Percentiles rank a stretch among this genome's conserved stretches.
phyloP scores from a whole-genome alignment of 352 stramenopile genomes.

The Sclerospora graminicola region DNA sequence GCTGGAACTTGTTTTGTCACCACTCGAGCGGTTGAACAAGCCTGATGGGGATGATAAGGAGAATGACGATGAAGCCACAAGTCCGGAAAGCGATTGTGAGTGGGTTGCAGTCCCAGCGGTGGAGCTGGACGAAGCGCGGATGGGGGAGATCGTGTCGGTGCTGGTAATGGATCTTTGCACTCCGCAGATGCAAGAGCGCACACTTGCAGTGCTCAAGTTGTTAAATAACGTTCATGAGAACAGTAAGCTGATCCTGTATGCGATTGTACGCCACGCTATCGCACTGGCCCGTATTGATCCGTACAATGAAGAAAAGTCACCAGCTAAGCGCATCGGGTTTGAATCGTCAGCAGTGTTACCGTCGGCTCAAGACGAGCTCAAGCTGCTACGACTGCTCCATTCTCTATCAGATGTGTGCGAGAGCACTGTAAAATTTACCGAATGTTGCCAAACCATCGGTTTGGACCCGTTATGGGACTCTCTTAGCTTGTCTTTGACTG shows the following conservation, averaged over 20 bases:
- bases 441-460: slow-evolving; percentile 59
- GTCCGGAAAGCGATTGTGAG: slow-evolving; percentile 24
- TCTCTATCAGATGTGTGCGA: slow-evolving; percentile 86
- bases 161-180: slow-evolving; percentile 75
- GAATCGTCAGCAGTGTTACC: slow-evolving; percentile 72
- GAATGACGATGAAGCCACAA: slow-evolving; percentile 26
- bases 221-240: slow-evolving; percentile 59
- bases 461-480: slow-evolving; percentile 71
- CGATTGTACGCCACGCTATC: slow-evolving; percentile 56
- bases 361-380: slow-evolving; percentile 86
- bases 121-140: slow-evolving; percentile 37
- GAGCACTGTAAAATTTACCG: slow-evolving; percentile 54
- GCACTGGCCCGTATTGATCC: slow-evolving; percentile 28
- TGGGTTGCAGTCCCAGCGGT: slow-evolving; percentile 65
- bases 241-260: slow-evolving; percentile 44
- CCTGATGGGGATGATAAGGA: slow-evolving; percentile 39
- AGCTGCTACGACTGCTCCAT: slow-evolving; percentile 93
- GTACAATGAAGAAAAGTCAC: slow-evolving; percentile 10
- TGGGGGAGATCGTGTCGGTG: slow-evolving; percentile 55
- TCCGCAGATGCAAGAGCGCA: slow-evolving; percentile 73
- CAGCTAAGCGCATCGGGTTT: slow-evolving; percentile 22
- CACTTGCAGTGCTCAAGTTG: slow-evolving; percentile 67
- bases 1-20: slow-evolving; percentile 83
- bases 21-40: slow-evolving; percentile 65
- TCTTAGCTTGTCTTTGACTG: slow-evolving; percentile 58